Base-by-base conservation (phyloP, 140 eudicot species). In the Oenanthe javanica region DNA sequence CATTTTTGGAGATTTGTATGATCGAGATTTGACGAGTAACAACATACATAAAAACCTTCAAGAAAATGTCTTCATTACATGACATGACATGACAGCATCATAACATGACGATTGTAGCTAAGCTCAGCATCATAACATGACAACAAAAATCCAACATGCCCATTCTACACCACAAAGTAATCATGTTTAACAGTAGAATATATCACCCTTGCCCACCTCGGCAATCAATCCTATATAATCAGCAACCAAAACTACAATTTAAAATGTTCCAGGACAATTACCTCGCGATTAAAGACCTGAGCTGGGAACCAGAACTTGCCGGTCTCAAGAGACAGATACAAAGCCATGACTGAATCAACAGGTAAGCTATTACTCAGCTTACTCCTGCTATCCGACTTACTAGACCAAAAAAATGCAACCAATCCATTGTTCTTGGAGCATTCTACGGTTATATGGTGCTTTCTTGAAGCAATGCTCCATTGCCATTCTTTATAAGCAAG, bases 281-380 rank as follows among this genome's bases (percentile, higher is more conserved):
- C 99, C 99, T 95, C 97, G 43, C 99, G 87, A 84, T 95, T 95
- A 79, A 81, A 92, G 76, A 95, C 97, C 85, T 95, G 99, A 83
- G 96, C 99, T 2, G 97, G 97, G 81, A 95, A 92, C 90, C 97
- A 88, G 79, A 90, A 91, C 40, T 83, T 88, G 73, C 97, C 99
- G 54, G 78, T 87, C 81, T 95, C 97, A 82, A 95, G 90, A 19
- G 93, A 82, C 5, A 89, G 85, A 84, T 89, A 92, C 90, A 83
- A 88, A 49, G 92, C 85, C 97, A 92, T 92, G 55, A 88, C 85
- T 51, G 97, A 91, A 84, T 87, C 90, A 52, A 77, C 87, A 66
- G 91, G 89, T 73, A 89, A 83, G 64, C 63, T 38, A 69, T 82
- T 50, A 4, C 51, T 21, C 14, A 78, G 23, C 63, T 61, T 84